Evolutionary conservation across 2,329 filamentous ascomycete species (phyloP).

Genomic region (Elsinoe perseae): DNA sequence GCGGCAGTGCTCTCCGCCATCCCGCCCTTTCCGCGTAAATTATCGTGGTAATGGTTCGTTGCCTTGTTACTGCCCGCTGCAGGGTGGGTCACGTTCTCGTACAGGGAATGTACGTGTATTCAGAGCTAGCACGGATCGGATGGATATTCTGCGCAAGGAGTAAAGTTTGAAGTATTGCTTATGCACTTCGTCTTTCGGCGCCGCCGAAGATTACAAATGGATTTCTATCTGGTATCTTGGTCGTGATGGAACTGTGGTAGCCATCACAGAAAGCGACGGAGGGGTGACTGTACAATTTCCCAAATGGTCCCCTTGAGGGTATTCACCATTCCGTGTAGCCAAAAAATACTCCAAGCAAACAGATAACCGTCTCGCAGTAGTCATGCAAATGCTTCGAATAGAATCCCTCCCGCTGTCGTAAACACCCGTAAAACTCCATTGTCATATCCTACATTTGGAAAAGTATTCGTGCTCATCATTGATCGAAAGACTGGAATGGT

Average conservation of each 20-base stretch:
- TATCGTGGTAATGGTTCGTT: constrained; percentile 4
- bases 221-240: not conserved
- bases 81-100: not conserved
- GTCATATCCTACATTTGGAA: constrained; percentile 10
- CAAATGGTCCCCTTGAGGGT: not conserved
- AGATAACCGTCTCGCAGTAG: constrained; percentile 12
- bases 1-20: constrained; percentile 2
- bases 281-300: constrained; percentile 10
- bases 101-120: not conserved
- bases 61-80: constrained; percentile 2
- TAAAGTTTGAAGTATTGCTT: not conserved
- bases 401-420: not conserved
- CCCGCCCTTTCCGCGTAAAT: not conserved
- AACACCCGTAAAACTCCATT: not conserved
- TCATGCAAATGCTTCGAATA: constrained; percentile 3
- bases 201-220: constrained; percentile 11
- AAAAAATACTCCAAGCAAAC: constrained; percentile 5
- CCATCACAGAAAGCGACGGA: not conserved
- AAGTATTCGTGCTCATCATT: constrained; percentile 7
- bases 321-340: not conserved
- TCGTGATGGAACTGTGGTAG: not conserved
- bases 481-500: constrained; percentile 33
- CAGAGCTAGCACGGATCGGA: not conserved
- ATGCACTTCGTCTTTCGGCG: constrained; percentile 8
- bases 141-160: not conserved